Percentiles rank a stretch among this genome's conserved stretches.
phyloP scores from a whole-genome alignment of 139 green algal species.

The Picochlorum sp. region DNA sequence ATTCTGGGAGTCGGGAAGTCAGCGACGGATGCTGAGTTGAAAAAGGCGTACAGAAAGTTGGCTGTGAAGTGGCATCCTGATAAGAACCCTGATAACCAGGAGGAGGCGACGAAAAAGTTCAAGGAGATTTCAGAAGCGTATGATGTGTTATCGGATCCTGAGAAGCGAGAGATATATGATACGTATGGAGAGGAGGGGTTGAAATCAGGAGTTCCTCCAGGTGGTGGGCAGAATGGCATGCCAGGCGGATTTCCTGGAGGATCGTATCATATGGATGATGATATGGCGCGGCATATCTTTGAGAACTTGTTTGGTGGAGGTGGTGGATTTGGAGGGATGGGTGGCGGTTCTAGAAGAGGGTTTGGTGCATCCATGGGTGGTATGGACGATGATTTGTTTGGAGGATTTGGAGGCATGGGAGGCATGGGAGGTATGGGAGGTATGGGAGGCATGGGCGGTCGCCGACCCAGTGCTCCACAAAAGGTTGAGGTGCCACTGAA shows the following conservation, averaged over 20 bases:
- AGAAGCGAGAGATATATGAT: constrained; percentile 84
- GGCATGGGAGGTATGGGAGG: constrained; percentile 17
- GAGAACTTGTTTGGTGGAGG: constrained; percentile 32
- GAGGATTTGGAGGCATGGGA: constrained; percentile 16
- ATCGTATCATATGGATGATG: constrained; percentile 21
- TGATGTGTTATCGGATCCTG: constrained; percentile 34
- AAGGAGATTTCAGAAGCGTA: constrained; percentile 47
- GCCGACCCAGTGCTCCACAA: constrained; percentile 6
- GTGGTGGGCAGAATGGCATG: constrained; percentile 1
- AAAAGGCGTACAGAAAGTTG: constrained; percentile 51
- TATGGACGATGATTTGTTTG: constrained; percentile 11
- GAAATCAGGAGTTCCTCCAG: constrained; percentile 41
- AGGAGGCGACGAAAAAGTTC: constrained; percentile 41
- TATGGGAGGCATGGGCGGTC: constrained; percentile 4
- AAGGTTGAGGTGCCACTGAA: constrained; percentile 31
- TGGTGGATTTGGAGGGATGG: background rate
- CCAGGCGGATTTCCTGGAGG: constrained; percentile 7
- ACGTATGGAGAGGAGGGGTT: constrained; percentile 93
- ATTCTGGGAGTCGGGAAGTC: constrained; percentile 63
- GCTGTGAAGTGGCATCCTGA: constrained; percentile 24
- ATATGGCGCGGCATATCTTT: constrained; percentile 26
- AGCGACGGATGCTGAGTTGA: constrained; percentile 66
- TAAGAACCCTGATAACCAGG: constrained; percentile 29
- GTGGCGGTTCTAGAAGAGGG: constrained; percentile 1
- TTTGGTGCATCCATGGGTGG: background rate